Base-by-base conservation (phyloP, 1,284 basidiomycete species). In the Pterulicium gracile region DNA sequence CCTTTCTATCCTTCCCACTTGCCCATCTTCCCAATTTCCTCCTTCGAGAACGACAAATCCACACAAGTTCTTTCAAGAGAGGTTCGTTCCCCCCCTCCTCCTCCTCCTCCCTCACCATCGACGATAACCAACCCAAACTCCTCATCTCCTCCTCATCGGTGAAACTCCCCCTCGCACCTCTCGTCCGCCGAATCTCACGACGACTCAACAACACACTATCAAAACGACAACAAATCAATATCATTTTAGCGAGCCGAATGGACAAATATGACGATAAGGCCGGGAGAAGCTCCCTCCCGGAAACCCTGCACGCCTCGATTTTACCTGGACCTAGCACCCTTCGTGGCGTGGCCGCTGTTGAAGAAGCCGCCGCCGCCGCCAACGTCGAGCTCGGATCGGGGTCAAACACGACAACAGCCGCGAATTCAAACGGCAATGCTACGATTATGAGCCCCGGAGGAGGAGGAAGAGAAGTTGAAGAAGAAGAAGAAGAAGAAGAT, bases 211-310 rank as follows among this genome's bases (percentile, higher is more conserved):
- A 32, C 27, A 7, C 10, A 32, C 10, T 7, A n/a, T 10, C 27
- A 32, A n/a, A 32, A n/a, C 7, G 27, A 32, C 27, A 7, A 39
- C 7, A 39, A 17, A 17, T 15, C n/a, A 39, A 18, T 17, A 39
- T 18, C 36, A n/a, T 39, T 10, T 15, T 32, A 32, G 7, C n/a
- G 7, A 32, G 46, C 41, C 40, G 42, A 15, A 69, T 67, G 64
- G 62, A 65, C 51, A 61, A 58, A 55, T 49, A 53, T 47, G 58
- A 62, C 49, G 51, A 54, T 46, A 56, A 60, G 47, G 49, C 24
- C 32, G 57, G 60, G 52, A 63, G 66, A 52, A 75, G 71, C 59
- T 70, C 69, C 35, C 67, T 77, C 24, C 74, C 73, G 32, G 63
- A 60, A 50, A 70, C 65, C 52, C 65, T 76, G 40, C 65, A 66